phyloP scores from a whole-genome alignment of 495 filamentous ascomycete genomes.

The Aspergillus hancockii region DNA sequence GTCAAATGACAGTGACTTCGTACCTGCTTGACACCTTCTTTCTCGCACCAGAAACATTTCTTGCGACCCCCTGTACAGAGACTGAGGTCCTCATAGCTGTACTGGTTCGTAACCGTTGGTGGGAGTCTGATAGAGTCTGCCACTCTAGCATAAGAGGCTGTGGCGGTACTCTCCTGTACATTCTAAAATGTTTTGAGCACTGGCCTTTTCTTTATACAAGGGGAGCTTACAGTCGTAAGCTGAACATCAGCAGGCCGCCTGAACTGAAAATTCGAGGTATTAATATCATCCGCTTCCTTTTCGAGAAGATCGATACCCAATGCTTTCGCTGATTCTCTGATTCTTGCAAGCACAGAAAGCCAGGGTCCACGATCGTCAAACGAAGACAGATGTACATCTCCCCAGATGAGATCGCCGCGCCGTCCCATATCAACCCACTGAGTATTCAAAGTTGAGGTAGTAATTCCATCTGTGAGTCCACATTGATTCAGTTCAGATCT shows the following conservation, averaged over 20 bases:
- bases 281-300: conserved; percentile 18
- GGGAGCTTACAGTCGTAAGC: not conserved
- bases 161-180: not conserved
- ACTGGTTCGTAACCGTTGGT: not conserved
- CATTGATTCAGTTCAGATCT: conserved; percentile 14
- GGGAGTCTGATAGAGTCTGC: not conserved
- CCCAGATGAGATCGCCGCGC: conserved; percentile 21
- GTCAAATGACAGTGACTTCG: not conserved
- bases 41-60: conserved; percentile 27
- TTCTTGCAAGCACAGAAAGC: conserved; percentile 18
- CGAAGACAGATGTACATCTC: conserved; percentile 23
- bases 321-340: conserved; percentile 17
- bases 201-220: not conserved
- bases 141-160: not conserved
- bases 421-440: conserved; percentile 30
- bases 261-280: conserved; percentile 12
- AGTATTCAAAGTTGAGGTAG: conserved; percentile 9
- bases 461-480: conserved; percentile 20
- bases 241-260: not conserved
- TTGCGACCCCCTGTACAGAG: conserved; percentile 18
- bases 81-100: not conserved
- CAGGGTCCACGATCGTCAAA: conserved; percentile 25
- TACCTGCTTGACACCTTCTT: conserved; percentile 8
- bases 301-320: conserved; percentile 15
- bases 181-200: not conserved